Base-by-base conservation (phyloP, 2,329 filamentous ascomycete genomes). In the Calonectria pauciramosa region DNA sequence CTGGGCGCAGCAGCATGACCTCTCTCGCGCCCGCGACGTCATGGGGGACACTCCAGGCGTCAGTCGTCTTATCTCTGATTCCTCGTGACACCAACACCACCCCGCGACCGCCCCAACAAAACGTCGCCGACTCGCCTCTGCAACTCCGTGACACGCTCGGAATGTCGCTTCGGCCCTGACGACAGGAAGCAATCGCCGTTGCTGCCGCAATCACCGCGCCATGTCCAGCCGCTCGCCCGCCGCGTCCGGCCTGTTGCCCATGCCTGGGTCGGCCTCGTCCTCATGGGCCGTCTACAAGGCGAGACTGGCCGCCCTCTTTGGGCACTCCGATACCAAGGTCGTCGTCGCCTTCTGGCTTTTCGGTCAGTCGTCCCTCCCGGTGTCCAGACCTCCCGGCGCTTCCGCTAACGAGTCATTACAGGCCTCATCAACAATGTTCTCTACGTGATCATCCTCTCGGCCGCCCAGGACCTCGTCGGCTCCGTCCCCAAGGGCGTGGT, bases 391-490 rank as follows among this genome's bases (percentile, higher is more conserved):
- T 7, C 1, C 4, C 26, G 9, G 30, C n/a, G 23, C 49, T 18
- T 36, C 44, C 5, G 49, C 77, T 81, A 64, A 81, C 51, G 10
- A 8, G 1, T 32, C 59, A 38, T n/a, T 18, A 0, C 23, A 86
- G 86, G 86, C 70, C 83, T 86, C 23, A 97, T 99, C 84, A 99
- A 99, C 86, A 99, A 99, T 87, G 95, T 99, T 79, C 94, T 98
- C 86, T 99, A 98, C 86, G 96, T 99, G 71, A 95, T 99, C 84
- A 97, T 99, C 83, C 94, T 99, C 81, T 97, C 96, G 36, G 95
- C 97, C 44, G 97, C 97, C 4, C 94, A 98, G 81, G 97, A 99
- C 82, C 94, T 99, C 75, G 97, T 99, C 80, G 96, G 96, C 44
- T 93, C 95, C 38, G 90, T 98, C 1, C 97, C 97, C 65, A 99